phyloP scores from a whole-genome alignment of 192 early-diverging fungal species.

The Coemansia sp. region DNA sequence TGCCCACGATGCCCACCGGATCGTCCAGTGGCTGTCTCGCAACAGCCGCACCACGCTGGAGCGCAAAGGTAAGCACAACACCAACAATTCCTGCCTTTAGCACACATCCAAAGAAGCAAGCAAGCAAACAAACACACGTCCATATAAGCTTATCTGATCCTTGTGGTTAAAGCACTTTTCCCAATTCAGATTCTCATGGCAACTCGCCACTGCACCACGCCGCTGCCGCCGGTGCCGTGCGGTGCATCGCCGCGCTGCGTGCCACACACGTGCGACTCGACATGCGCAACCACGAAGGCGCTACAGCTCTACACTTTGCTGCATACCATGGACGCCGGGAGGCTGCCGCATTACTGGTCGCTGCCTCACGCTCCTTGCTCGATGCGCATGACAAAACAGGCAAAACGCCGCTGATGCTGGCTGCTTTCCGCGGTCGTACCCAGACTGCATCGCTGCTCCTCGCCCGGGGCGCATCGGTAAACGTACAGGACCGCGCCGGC shows the following conservation, averaged over 20 bases:
- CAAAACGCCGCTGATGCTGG: constrained; percentile 48
- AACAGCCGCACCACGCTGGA: constrained; percentile 21
- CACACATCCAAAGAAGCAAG: neutral
- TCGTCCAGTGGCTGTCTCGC: constrained; percentile 29
- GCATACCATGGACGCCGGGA: constrained; percentile 39
- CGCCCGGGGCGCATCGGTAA: constrained; percentile 10
- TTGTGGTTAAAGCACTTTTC: neutral
- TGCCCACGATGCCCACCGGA: constrained; percentile 25
- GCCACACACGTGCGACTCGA: neutral
- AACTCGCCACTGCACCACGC: constrained; percentile 47
- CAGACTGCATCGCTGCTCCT: constrained; percentile 23
- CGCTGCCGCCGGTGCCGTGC: constrained; percentile 12
- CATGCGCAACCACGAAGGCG: constrained; percentile 34
- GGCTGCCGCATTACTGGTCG: constrained; percentile 5
- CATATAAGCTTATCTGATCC: neutral
- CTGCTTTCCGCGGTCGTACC: constrained; percentile 45
- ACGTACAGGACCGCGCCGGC: constrained; percentile 32
- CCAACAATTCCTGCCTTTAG: neutral
- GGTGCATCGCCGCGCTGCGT: constrained; percentile 20
- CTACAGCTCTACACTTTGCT: constrained; percentile 35
- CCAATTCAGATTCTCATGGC: constrained; percentile 27
- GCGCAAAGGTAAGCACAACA: constrained; percentile 28
- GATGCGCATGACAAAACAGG: constrained; percentile 24
- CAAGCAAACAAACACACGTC: neutral
- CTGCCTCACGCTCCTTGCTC: neutral